Conservation (phyloP, 768 basidiomycete species). For the Peribolospora kevripleyi region DNA sequence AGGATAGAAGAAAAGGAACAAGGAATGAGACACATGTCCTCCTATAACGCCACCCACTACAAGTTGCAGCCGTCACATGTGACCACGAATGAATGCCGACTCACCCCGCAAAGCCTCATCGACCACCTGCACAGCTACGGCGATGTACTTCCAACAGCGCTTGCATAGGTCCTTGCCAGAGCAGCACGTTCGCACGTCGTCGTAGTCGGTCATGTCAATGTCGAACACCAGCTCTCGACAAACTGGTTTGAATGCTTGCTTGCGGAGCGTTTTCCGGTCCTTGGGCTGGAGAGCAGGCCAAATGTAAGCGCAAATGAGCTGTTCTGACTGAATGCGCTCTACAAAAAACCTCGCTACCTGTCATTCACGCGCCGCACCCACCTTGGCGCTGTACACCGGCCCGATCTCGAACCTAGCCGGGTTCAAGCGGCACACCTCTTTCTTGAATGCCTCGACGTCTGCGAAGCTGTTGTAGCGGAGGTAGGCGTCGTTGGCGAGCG, state of each 20-base stretch:
- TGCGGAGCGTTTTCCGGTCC: constrained; percentile 60
- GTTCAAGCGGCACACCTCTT: constrained; percentile 56
- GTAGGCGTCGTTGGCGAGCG: constrained; percentile 70
- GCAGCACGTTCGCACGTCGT: constrained; percentile 83
- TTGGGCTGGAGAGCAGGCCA: constrained; percentile 33
- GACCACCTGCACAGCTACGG: constrained; percentile 68
- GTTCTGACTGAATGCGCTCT: background rate
- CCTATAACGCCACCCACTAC: too few relatives aligned
- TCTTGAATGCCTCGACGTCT: constrained; percentile 68
- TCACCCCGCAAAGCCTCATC: constrained; percentile 43
- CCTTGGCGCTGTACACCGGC: constrained; percentile 66
- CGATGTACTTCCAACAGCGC: constrained; percentile 85
- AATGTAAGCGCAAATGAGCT: background rate
- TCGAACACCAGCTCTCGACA: constrained; percentile 91
- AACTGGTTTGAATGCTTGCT: constrained; percentile 42
- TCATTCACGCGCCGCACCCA: constrained; percentile 22
- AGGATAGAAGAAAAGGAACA: background rate
- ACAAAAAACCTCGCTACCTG: too few relatives aligned
- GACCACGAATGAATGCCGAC: background rate
- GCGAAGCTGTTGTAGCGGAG: constrained; percentile 82
- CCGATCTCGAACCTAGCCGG: constrained; percentile 94
- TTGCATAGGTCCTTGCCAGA: constrained; percentile 70
- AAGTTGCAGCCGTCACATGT: too few relatives aligned
- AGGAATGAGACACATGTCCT: too few relatives aligned
- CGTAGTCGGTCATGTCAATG: constrained; percentile 99